Conservation (phyloP, 805 yeast species). For the Ogataea chonburiensis region DNA sequence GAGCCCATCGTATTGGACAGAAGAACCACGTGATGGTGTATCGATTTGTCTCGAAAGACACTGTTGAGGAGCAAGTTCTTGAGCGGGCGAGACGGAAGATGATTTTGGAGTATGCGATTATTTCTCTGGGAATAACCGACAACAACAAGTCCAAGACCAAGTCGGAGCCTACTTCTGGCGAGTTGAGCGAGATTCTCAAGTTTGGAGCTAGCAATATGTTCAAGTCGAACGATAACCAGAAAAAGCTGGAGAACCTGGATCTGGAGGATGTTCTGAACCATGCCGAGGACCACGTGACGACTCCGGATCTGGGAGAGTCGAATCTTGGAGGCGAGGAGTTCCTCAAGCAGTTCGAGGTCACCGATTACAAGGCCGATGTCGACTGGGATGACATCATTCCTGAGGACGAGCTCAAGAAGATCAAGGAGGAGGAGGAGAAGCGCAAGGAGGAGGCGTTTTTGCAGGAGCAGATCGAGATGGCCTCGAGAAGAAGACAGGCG, state of each 20-base stretch:
- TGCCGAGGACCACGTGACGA: conserved; percentile 95
- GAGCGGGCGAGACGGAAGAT: conserved; percentile 97
- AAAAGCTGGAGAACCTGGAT: conserved; percentile 91
- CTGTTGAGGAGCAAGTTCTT: conserved; percentile 95
- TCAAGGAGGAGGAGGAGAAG: conserved; percentile 89
- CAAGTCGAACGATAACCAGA: conserved; percentile 88
- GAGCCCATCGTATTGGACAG: conserved; percentile 99
- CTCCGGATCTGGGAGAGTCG: conserved; percentile 96
- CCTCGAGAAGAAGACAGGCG: conserved; percentile 76
- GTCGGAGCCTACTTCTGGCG: conserved; percentile 78
- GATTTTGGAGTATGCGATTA: conserved; percentile 97
- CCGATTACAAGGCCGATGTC: conserved; percentile 96
- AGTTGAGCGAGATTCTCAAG: conserved; percentile 87
- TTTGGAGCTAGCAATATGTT: conserved; percentile 99
- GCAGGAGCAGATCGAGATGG: conserved; percentile 87
- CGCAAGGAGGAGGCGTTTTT: conserved; percentile 82
- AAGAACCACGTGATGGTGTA: conserved; percentile 97
- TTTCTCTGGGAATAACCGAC: conserved; percentile 92
- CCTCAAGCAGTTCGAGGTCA: conserved; percentile 93
- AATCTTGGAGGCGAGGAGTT: conserved; percentile 98
- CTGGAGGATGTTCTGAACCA: conserved; percentile 93
- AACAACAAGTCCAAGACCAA: conserved; percentile 51
- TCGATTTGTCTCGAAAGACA: conserved; percentile 95
- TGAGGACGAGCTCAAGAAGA: conserved; percentile 80
- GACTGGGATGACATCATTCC: conserved; percentile 99